A percentile compares a stretch with the other conserved stretches of the same genome.
Evolutionary conservation across 306 rosid genomes (phyloP).

Genomic region (Cercis canadensis): DNA sequence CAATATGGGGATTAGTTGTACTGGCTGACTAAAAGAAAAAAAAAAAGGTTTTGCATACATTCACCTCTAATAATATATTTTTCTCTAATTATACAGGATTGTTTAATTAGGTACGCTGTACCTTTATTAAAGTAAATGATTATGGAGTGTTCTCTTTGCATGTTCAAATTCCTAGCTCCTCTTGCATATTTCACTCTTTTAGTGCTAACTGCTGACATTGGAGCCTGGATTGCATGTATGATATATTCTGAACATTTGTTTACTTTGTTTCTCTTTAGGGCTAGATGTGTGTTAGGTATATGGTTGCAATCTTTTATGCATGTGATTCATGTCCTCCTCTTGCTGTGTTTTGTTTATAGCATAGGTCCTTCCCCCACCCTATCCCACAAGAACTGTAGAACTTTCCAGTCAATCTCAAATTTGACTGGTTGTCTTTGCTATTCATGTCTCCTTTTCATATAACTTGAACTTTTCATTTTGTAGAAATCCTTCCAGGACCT

Average conservation of each 20-base stretch:
- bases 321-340: not conserved
- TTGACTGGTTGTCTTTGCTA: conserved; percentile 29
- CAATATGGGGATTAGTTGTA: no score
- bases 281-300: not conserved
- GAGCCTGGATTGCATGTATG: not conserved
- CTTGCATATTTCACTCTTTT: conserved; percentile 28
- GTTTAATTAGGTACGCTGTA: no score
- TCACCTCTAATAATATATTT: no score
- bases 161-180: conserved; percentile 7
- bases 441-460: conserved; percentile 16
- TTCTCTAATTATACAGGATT: no score
- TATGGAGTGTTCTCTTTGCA: conserved; percentile 12
- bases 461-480: conserved; percentile 46
- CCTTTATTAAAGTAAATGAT: not conserved
- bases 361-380: conserved; percentile 8
- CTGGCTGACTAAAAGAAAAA: no score
- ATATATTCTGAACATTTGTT: conserved; percentile 21
- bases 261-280: conserved; percentile 10
- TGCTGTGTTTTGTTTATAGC: conserved; percentile 21
- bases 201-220: not conserved
- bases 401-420: conserved; percentile 1
- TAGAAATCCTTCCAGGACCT: conserved; percentile 97
- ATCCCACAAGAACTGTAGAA: not conserved
- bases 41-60: no score
- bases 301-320: conserved; percentile 13